Evolutionary conservation across 768 basidiomycete genomes (phyloP).

Genomic region (Heimioporus sp.): DNA sequence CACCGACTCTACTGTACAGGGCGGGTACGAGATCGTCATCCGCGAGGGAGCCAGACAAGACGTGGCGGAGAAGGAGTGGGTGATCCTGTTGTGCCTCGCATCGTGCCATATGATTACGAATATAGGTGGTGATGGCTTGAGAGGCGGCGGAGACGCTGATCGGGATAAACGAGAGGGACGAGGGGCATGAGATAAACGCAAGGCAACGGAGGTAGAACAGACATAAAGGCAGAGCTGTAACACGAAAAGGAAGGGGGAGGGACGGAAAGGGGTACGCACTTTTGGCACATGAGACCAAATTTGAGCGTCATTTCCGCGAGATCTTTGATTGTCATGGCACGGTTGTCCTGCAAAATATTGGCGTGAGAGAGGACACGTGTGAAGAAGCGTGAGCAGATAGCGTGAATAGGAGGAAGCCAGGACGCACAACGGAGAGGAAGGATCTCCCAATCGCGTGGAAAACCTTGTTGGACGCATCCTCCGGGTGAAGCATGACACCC

Average conservation of each 20-base stretch:
- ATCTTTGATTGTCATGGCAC: conserved; percentile 86
- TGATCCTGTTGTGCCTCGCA: conserved; percentile 71
- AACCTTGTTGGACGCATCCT: conserved; percentile 70
- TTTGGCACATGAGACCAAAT: conserved; percentile 71
- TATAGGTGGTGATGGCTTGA: conserved; percentile 82
- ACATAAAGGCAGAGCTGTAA: conserved; percentile 5
- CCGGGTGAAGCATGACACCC: conserved; percentile 66
- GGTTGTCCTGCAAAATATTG: conserved; percentile 54
- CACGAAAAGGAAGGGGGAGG: conserved; percentile 6
- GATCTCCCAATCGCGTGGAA: conserved; percentile 72
- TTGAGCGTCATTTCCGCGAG: conserved; percentile 67
- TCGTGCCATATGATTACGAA: conserved; percentile 68
- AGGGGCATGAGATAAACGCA: conserved; percentile 13
- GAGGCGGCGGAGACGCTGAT: conserved; percentile 71
- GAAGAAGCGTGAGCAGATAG: conserved; percentile 16
- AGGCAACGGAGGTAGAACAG: conserved; percentile 5
- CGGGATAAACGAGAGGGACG: not conserved
- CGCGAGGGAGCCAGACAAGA: conserved; percentile 64
- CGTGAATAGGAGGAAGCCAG: not conserved
- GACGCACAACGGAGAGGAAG: conserved; percentile 69
- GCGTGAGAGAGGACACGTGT: conserved; percentile 16
- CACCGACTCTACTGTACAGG: conserved; percentile 66
- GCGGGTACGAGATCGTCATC: conserved; percentile 77
- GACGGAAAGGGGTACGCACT: conserved; percentile 44
- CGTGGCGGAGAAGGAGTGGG: conserved; percentile 70